Conservation (phyloP, 768 basidiomycete species). For the Myochromella boudieri region DNA sequence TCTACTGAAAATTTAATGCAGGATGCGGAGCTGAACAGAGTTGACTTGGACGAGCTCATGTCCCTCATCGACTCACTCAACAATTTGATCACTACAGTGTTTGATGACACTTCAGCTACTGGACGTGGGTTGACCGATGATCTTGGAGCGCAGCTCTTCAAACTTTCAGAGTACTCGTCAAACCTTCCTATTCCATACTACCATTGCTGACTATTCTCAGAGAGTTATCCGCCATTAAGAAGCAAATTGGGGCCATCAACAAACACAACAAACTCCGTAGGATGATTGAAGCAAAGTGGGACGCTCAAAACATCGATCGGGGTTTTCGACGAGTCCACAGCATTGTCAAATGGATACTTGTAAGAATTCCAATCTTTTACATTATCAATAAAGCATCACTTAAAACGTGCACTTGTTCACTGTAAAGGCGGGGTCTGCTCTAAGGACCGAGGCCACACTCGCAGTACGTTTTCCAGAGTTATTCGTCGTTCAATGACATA, state of each 20-base stretch:
- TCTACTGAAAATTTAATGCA: background rate
- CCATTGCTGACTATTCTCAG: background rate
- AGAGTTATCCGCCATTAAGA: constrained; percentile 5
- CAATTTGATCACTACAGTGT: constrained; percentile 12
- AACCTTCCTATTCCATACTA: background rate
- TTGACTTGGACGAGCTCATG: constrained; percentile 10
- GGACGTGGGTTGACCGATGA: constrained; percentile 15
- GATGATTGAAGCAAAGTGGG: constrained; percentile 11
- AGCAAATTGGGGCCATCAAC: constrained; percentile 6
- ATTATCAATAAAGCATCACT: no score
- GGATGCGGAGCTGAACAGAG: constrained; percentile 9
- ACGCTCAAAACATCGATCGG: constrained; percentile 7
- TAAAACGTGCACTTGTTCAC: no score
- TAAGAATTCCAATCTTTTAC: background rate
- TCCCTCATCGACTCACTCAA: constrained; percentile 8
- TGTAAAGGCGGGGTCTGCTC: constrained; percentile 11
- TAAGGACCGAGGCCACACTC: constrained; percentile 14
- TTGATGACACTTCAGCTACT: constrained; percentile 11
- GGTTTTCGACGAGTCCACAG: constrained; percentile 11
- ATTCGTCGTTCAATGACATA: no score
- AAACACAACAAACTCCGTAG: constrained; percentile 10
- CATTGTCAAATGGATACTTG: constrained; percentile 11
- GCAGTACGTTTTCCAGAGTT: constrained; percentile 5
- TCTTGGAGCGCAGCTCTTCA: constrained; percentile 12
- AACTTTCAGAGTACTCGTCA: constrained; percentile 9